Evolutionary conservation across 192 early-diverging fungal species (phyloP).

Genomic region (Entrophospora sp.): DNA sequence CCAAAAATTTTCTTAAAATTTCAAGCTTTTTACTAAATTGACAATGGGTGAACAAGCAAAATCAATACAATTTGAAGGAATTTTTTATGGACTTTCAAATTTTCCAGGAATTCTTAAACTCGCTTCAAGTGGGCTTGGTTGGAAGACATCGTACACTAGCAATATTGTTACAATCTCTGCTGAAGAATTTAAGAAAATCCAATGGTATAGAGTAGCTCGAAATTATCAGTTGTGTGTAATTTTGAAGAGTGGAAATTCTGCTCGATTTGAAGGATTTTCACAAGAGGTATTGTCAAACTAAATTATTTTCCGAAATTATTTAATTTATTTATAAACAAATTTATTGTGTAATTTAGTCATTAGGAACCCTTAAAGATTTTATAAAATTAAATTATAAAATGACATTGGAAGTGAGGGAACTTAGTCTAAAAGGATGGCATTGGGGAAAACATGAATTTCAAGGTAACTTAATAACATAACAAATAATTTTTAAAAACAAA

Average conservation of each 20-base stretch:
- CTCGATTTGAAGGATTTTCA: conserved; percentile 87
- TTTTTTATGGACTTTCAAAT: conserved; percentile 40
- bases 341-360: conserved; percentile 46
- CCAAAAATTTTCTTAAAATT: no score
- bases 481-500: not conserved
- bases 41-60: conserved; percentile 37
- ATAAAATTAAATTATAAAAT: conserved; percentile 65
- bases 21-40: not conserved
- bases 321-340: not conserved
- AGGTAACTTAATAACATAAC: conserved; percentile 30
- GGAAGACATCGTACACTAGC: conserved; percentile 52
- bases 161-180: conserved; percentile 48
- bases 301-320: not conserved
- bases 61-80: conserved; percentile 42
- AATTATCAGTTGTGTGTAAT: conserved; percentile 76
- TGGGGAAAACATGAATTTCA: conserved; percentile 89
- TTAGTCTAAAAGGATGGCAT: conserved; percentile 91
- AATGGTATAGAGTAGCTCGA: conserved; percentile 78
- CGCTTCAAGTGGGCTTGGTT: conserved; percentile 58
- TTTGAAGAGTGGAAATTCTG: conserved; percentile 59
- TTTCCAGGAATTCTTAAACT: conserved; percentile 40
- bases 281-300: conserved; percentile 44
- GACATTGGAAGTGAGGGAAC: conserved; percentile 70
- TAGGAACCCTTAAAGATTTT: conserved; percentile 67
- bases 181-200: conserved; percentile 61